Conservation (phyloP, 2,329 filamentous ascomycete species). For the Chrysoporthe cubensis region DNA sequence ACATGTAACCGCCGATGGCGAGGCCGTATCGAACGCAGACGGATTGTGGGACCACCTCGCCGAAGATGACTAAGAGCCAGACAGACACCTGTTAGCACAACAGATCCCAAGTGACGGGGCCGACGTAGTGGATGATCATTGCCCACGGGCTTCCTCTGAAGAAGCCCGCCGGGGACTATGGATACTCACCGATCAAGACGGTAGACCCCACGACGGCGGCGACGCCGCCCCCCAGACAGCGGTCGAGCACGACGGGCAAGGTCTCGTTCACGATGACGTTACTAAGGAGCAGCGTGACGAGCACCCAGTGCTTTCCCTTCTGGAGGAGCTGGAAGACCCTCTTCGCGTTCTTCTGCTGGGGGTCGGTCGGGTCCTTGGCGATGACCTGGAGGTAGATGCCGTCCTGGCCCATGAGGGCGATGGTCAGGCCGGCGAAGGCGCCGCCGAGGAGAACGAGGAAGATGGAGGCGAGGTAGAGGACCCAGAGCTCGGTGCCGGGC, state of each 20-base stretch:
- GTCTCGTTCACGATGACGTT: constrained; percentile 99
- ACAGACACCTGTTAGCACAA: constrained; percentile 15
- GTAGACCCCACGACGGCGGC: constrained; percentile 94
- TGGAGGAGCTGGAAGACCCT: constrained; percentile 80
- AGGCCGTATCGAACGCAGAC: constrained; percentile 95
- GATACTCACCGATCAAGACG: constrained; percentile 78
- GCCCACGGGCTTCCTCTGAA: background rate
- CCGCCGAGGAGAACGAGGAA: constrained; percentile 85
- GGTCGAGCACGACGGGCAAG: constrained; percentile 89
- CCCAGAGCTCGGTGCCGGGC: constrained; percentile 71
- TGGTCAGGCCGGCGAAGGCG: constrained; percentile 92
- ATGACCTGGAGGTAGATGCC: constrained; percentile 98
- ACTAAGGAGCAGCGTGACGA: constrained; percentile 89
- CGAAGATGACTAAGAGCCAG: constrained; percentile 79
- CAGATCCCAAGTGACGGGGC: background rate
- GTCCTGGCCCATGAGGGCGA: constrained; percentile 78
- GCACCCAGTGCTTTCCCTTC: constrained; percentile 95
- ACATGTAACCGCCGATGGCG: constrained; percentile 92
- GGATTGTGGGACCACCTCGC: constrained; percentile 94
- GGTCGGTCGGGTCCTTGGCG: constrained; percentile 78
- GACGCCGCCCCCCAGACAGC: constrained; percentile 91
- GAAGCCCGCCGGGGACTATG: background rate
- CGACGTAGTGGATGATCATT: background rate
- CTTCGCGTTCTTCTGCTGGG: constrained; percentile 84
- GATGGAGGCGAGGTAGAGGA: constrained; percentile 79